Base-by-base conservation (phyloP, 371 early-diverging fungal genomes). In the Coemansia sp. region DNA sequence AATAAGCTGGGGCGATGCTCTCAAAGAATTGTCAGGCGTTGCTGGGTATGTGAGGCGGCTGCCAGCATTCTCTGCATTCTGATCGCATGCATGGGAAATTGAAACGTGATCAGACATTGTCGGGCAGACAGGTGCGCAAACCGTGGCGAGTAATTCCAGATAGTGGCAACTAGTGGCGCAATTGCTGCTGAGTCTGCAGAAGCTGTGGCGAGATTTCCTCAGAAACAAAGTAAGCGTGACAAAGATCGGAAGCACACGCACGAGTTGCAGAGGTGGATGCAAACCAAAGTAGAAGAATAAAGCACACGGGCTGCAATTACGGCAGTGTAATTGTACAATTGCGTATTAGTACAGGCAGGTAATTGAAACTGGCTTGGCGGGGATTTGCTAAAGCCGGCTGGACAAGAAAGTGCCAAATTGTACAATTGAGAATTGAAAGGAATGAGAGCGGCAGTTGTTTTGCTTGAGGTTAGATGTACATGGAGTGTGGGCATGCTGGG, bases 71-170 rank as follows among this genome's bases (percentile, higher is more conserved):
- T 67, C 66, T 54, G 51, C 60, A 61, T 47, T 48, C 65, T 72
- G 77, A 77, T 77, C 77, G 72, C 60, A 65, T 68, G 72, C 72
- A 72, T 68, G 56, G n/a, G 57, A 34, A 40, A 52, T 48, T 34
- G 48, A n/a, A 13, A 42, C 50, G 59, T 68, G 69, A 24, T 62
- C 50, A 29, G 42, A 47, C 77, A 77, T 76, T 52, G 65, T 47
- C 37, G 8, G 58, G 21, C 10, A 34, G 24, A 34, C 45, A n/a
- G 16, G 45, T 45, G 13, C 16, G 45, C 45, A n/a, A 45, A 45
- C 45, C 45, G 45, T 45, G 45, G 45, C 45, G 45, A 45, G 45
- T 45, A 45, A 45, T 45, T 13, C 45, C 45, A n/a, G n/a, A 5
- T 14, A 45, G 45, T 45, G 45, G 39, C 39, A 34, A 13, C 24